phyloP scores from a whole-genome alignment of 2,329 filamentous ascomycete genomes.

The Truncatella angustata region DNA sequence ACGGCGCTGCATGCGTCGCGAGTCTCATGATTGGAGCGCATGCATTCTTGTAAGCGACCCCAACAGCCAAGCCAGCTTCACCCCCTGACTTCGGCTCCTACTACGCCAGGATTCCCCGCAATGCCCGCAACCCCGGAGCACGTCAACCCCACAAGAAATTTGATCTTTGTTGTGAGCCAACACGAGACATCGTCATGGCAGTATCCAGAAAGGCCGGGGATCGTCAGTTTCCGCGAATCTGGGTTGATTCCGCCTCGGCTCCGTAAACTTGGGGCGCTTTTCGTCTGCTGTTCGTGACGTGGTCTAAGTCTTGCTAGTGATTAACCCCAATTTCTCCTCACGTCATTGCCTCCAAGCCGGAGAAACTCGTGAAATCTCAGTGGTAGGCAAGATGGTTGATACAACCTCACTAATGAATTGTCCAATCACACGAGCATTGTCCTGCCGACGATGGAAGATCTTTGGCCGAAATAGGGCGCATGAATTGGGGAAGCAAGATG shows the following conservation, averaged over 20 bases:
- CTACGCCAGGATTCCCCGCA: not conserved
- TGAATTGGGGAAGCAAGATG: conserved; percentile 1
- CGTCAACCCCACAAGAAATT: not conserved
- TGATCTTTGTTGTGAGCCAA: not conserved
- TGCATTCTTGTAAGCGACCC: not conserved
- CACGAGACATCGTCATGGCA: not conserved
- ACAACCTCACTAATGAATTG: not conserved
- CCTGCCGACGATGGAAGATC: not conserved
- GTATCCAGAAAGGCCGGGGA: no score
- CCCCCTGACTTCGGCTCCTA: not conserved
- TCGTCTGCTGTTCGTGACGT: not conserved
- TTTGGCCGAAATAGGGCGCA: not conserved
- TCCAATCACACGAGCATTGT: not conserved
- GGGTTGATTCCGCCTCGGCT: not conserved
- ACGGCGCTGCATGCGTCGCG: not conserved
- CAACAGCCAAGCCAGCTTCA: not conserved
- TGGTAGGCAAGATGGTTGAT: not conserved
- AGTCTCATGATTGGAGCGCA: not conserved
- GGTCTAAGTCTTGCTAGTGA: not conserved
- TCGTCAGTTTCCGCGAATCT: conserved; percentile 3
- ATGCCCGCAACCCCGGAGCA: not conserved
- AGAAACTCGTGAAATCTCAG: not conserved
- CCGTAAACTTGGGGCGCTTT: not conserved
- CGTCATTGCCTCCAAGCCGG: conserved; percentile 1
- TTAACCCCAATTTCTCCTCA: not conserved